Evolutionary conservation across 495 filamentous ascomycete genomes (phyloP).

Genomic region (Aspergillus egyptiacus): DNA sequence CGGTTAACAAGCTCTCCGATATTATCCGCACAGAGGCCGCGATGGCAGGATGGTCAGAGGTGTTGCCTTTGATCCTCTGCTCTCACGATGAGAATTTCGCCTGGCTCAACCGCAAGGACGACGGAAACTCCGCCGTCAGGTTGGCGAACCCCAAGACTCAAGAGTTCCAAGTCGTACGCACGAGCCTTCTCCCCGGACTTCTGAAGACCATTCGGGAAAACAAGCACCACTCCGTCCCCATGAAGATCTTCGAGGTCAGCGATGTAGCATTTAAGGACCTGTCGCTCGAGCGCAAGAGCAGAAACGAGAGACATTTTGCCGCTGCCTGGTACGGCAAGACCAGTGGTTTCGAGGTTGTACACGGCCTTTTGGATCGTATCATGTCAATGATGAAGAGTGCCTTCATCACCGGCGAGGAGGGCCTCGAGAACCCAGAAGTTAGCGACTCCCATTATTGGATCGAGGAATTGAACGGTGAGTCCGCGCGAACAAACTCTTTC

Average conservation of each 20-base stretch:
- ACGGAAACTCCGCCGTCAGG: constrained; percentile 77
- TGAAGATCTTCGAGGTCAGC: constrained; percentile 88
- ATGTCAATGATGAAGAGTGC: constrained; percentile 85
- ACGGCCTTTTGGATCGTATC: constrained; percentile 85
- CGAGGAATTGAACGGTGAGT: constrained; percentile 73
- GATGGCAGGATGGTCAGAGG: constrained; percentile 94
- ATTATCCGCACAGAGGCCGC: constrained; percentile 86
- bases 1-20: constrained; percentile 90
- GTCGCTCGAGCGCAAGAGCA: constrained; percentile 67
- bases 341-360: constrained; percentile 94
- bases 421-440: constrained; percentile 48
- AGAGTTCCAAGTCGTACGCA: constrained; percentile 96
- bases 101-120: constrained; percentile 88
- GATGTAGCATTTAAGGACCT: constrained; percentile 89
- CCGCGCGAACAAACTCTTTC: not conserved
- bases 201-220: constrained; percentile 96
- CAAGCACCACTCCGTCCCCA: constrained; percentile 79
- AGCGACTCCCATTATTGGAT: constrained; percentile 79
- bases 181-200: constrained; percentile 79
- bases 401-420: constrained; percentile 72
- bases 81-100: constrained; percentile 98
- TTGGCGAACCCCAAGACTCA: constrained; percentile 93
- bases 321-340: constrained; percentile 93
- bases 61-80: constrained; percentile 94
- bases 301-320: constrained; percentile 91